Evolutionary conservation across 768 basidiomycete genomes (phyloP).

Genomic region (Calocera cornea): DNA sequence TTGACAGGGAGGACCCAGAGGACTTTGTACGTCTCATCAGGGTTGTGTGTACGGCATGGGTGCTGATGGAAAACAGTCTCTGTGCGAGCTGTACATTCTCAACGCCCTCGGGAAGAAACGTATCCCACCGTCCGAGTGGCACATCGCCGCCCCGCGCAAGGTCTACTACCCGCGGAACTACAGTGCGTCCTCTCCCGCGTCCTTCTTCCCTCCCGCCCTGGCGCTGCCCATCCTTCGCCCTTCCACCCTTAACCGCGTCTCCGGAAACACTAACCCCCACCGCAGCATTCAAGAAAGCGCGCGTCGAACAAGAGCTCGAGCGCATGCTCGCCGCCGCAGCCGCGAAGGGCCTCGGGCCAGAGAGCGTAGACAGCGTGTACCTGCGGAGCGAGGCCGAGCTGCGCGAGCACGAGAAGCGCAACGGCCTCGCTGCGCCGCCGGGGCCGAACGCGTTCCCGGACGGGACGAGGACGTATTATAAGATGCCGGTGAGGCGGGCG

Average conservation of each 20-base stretch:
- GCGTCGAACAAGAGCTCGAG: conserved; percentile 13
- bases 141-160: conserved; percentile 11
- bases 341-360: conserved; percentile 10
- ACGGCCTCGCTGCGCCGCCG: conserved; percentile 7
- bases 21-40: neutral
- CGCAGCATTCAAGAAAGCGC: conserved; percentile 15
- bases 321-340: conserved; percentile 15
- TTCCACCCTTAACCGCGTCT: too few relatives aligned
- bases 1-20: conserved; percentile 11
- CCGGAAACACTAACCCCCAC: neutral
- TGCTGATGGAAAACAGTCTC: conserved; percentile 2
- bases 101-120: conserved; percentile 14
- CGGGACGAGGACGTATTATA: neutral
- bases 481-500: neutral
- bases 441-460: conserved; percentile 5
- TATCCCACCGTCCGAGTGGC: conserved; percentile 9
- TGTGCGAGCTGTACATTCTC: conserved; percentile 17
- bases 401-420: conserved; percentile 8
- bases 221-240: too few relatives aligned
- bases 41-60: neutral
- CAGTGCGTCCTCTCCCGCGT: neutral
- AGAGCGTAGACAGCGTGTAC: conserved; percentile 15
- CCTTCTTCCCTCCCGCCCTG: neutral
- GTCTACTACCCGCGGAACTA: conserved; percentile 15
- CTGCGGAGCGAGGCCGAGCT: conserved; percentile 8